Evolutionary conservation across 2,329 filamentous ascomycete genomes (phyloP), one percentile per base, ranked within the genome.

Genomic region (Pestalotiopsis fici): DNA sequence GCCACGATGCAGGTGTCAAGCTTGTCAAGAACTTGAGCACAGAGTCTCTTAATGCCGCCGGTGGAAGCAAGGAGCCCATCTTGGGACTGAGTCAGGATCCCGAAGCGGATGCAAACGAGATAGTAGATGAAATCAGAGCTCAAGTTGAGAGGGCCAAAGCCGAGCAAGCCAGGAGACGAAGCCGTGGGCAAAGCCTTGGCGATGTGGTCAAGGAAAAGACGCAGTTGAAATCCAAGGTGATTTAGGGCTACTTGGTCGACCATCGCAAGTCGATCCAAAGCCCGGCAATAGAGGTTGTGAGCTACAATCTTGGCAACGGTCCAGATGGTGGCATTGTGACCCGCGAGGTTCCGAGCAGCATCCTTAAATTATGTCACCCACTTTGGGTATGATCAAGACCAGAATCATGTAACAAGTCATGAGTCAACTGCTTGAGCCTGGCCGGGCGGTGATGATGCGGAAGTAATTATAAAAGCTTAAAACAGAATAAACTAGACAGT

Each of bases 21-120:
- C 71, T 89, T 47, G 78, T 81, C 31, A 83, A 85, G 66, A 86
- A 83, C 2, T 75, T 83, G 11, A 90, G 89, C 74, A 82, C 85
- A 21, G 90, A 93, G 13, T 88, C 85, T 66, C 70, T 90, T 18
- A 84, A 79, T 15, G 81, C 81, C 39, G n/a, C 25, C 4, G 65
- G 60, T 62, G 43, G 57, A 15, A 39, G 68, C 13, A 81, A 83
- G 59, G 86, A 89, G 65, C 92, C 93, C 0, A 86, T 93, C 2
- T 81, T 97, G 5, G 95, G 95, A 28, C 84, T 98, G 47, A 91
- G 93, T 1, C 89, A 89, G 70, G 94, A 98, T 76, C 90, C 90
- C 0, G 89, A 90, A 65, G 83, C 84, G 31, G 94, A 97, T 73
- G 85, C 97, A 61, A 90, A 93, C 67, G 93, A 96, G 74, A 92